These are phyloP conservation scores for Nasturtium officinale DNA, from an alignment of 345 rosid species.

Conservation along the genomic window DNA sequence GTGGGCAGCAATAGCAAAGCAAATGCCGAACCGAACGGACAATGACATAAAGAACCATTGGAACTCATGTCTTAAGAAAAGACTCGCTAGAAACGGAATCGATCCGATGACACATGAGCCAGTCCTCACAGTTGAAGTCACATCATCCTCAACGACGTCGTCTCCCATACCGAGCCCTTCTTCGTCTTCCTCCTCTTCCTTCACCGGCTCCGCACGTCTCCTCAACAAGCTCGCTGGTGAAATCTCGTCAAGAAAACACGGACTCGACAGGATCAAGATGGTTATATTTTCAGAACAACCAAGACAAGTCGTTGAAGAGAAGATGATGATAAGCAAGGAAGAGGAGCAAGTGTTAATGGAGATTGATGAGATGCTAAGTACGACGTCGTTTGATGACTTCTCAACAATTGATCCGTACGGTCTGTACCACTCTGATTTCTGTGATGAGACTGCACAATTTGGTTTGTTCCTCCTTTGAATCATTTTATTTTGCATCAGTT, in stretches of 20 bases:
- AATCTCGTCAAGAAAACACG: conserved; percentile 19
- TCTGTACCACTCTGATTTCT: conserved; percentile 15
- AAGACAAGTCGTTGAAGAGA: conserved; percentile 18
- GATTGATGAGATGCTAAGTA: conserved; percentile 15
- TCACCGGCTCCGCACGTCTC: conserved; percentile 22
- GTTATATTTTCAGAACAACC: conserved; percentile 30
- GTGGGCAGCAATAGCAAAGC: conserved; percentile 46
- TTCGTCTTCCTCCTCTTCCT: conserved; percentile 1
- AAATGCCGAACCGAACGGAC: conserved; percentile 43
- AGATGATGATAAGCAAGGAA: neutral
- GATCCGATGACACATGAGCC: conserved; percentile 42
- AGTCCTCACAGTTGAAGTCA: neutral
- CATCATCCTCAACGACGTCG: conserved; percentile 22
- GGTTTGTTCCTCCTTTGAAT: conserved; percentile 19
- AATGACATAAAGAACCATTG: conserved; percentile 47
- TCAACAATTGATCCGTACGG: neutral
- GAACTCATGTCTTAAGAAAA: conserved; percentile 45
- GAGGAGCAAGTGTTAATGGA: conserved; percentile 27
- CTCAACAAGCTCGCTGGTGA: conserved; percentile 41
- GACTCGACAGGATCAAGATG: conserved; percentile 30
- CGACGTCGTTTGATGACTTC: conserved; percentile 7
- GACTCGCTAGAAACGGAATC: conserved; percentile 35
- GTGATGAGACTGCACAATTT: conserved; percentile 26
- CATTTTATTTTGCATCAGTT: neutral
- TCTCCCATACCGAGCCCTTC: conserved; percentile 11